phyloP scores from a whole-genome alignment of 2,329 filamentous ascomycete genomes.

The Epichloe elymi region DNA sequence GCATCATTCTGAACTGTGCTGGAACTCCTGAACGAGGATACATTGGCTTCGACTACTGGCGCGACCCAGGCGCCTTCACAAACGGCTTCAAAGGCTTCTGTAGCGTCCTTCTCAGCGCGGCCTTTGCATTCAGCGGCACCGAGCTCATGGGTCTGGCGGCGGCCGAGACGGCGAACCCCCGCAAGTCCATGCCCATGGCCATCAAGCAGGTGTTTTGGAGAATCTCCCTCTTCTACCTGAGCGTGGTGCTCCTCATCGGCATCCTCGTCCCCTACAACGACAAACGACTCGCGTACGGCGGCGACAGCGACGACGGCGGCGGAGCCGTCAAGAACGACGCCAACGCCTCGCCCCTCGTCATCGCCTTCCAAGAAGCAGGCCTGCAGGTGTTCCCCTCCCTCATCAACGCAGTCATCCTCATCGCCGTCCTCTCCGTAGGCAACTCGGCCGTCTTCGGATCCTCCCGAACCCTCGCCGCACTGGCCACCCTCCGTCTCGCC shows the following conservation, averaged over 20 bases:
- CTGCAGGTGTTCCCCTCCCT: slow-evolving; percentile 4
- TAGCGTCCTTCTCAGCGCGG: slow-evolving; percentile 10
- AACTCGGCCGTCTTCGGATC: slow-evolving; percentile 80
- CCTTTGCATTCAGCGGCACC: slow-evolving; percentile 12
- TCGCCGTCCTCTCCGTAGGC: slow-evolving; percentile 38
- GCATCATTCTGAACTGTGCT: slow-evolving; percentile 11
- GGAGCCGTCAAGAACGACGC: neutral
- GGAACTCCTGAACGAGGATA: slow-evolving; percentile 10
- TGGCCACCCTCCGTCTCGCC: slow-evolving; percentile 65
- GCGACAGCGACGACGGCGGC: neutral
- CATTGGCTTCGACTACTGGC: slow-evolving; percentile 11
- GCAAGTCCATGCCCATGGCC: slow-evolving; percentile 13
- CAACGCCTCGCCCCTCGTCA: slow-evolving; percentile 6
- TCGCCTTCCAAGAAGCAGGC: slow-evolving; percentile 7
- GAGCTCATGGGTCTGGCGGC: slow-evolving; percentile 14
- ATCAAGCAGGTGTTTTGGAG: slow-evolving; percentile 14
- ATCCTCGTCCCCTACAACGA: slow-evolving; percentile 11
- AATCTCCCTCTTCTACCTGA: slow-evolving; percentile 12
- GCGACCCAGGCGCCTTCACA: slow-evolving; percentile 10
- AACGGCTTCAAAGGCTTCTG: slow-evolving; percentile 14
- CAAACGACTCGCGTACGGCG: slow-evolving; percentile 8
- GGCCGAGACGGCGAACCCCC: slow-evolving; percentile 12
- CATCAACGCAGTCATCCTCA: slow-evolving; percentile 51
- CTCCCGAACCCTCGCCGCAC: slow-evolving; percentile 70
- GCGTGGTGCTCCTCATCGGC: slow-evolving; percentile 12